Conservation (phyloP, 108 stramenopile species). For the Nitzschia sp. region DNA sequence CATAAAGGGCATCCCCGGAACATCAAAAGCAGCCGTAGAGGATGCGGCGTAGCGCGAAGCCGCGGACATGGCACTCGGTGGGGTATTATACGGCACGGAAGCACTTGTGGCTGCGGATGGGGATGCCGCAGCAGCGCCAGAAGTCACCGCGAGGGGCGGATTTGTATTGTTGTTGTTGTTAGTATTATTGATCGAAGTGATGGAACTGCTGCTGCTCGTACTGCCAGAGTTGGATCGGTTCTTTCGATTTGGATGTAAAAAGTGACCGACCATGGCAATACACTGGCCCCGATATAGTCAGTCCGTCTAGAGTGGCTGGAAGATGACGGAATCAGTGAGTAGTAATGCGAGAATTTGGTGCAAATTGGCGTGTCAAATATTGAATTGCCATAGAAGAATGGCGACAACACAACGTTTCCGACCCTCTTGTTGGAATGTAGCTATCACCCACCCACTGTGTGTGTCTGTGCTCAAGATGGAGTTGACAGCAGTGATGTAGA, state of each 20-base stretch:
- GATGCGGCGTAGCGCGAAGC: constrained; percentile 7
- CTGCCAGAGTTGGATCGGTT: constrained; percentile 13
- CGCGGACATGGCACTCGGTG: constrained; percentile 1
- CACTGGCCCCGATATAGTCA: too few species aligned
- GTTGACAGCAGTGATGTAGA: too few species aligned
- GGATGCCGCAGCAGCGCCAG: neutral
- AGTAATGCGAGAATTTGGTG: too few species aligned
- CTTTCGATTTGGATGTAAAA: constrained; percentile 27
- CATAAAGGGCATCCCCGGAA: constrained; percentile 25
- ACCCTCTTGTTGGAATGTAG: too few species aligned
- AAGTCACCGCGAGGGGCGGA: neutral
- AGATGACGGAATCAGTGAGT: too few species aligned
- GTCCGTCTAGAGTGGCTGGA: too few species aligned
- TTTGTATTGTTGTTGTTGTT: too few species aligned
- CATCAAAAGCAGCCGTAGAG: constrained; percentile 3
- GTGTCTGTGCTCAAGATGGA: too few species aligned
- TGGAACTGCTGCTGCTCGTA: constrained; percentile 12
- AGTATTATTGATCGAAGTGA: neutral
- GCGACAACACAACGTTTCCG: too few species aligned
- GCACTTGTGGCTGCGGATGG: neutral
- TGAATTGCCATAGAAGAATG: too few species aligned
- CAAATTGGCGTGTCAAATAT: too few species aligned
- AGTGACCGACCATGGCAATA: constrained; percentile 37
- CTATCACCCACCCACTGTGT: too few species aligned
- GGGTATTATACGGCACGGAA: neutral